Conservation (phyloP, 1,284 basidiomycete genomes). For the Mycena citricolor region DNA sequence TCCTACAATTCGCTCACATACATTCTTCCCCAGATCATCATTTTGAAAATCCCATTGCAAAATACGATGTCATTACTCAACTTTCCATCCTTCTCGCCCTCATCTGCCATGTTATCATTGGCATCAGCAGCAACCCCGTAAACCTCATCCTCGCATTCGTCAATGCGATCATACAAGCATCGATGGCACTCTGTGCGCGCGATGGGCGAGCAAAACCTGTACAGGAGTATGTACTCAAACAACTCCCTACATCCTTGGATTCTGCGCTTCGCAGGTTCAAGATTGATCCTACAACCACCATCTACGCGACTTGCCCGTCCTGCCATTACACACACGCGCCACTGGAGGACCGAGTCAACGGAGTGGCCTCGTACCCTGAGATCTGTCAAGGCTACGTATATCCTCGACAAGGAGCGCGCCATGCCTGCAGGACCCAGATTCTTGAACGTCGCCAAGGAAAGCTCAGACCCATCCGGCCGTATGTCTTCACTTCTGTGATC, state of each 20-base stretch:
- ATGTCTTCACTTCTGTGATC: slow-evolving; percentile 1
- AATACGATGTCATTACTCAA: not conserved
- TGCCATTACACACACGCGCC: slow-evolving; percentile 11
- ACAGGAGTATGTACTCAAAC: slow-evolving; percentile 8
- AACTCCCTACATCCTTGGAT: slow-evolving; percentile 9
- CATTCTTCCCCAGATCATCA: slow-evolving; percentile 4
- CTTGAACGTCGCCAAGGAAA: not conserved
- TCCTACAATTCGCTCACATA: too few species aligned
- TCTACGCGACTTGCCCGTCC: slow-evolving; percentile 6
- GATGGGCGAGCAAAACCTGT: not conserved
- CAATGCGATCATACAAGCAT: slow-evolving; percentile 3
- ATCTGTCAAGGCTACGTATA: not conserved
- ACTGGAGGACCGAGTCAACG: not conserved
- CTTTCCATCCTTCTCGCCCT: slow-evolving; percentile 5
- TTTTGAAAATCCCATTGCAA: slow-evolving; percentile 1
- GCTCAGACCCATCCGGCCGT: slow-evolving; percentile 5
- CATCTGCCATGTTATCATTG: slow-evolving; percentile 11
- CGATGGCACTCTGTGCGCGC: slow-evolving; percentile 2
- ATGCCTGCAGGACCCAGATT: too few species aligned
- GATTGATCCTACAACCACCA: slow-evolving; percentile 8
- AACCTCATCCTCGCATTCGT: slow-evolving; percentile 9
- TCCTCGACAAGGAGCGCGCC: not conserved
- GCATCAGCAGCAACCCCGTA: slow-evolving; percentile 2
- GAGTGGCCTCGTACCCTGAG: not conserved
- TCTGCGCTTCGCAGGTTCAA: slow-evolving; percentile 7